phyloP scores from a whole-genome alignment of 345 rosid genomes.

The Lepidium sativum region DNA sequence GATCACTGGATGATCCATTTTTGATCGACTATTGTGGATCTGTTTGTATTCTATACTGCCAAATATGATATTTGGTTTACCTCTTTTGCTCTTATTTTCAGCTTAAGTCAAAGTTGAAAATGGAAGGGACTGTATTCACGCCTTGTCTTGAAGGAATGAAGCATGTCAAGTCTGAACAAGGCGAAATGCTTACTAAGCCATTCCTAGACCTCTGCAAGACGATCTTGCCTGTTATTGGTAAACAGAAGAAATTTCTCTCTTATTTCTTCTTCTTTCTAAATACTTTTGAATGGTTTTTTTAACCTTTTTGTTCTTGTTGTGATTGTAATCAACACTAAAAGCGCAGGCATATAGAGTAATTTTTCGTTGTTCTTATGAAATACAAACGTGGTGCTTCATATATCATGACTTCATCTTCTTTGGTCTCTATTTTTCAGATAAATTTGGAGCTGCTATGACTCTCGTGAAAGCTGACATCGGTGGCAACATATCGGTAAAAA shows the following conservation, averaged over 20 bases:
- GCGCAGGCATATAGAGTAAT: background rate
- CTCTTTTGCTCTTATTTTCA: background rate
- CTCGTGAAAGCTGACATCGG: constrained; percentile 88
- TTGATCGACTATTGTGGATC: background rate
- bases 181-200: constrained; percentile 76
- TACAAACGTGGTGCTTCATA: background rate
- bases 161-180: constrained; percentile 57
- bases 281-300: background rate
- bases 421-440: constrained; percentile 39
- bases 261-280: background rate
- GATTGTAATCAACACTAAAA: background rate
- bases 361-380: background rate
- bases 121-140: constrained; percentile 75
- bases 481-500: constrained; percentile 71
- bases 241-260: background rate
- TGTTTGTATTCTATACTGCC: background rate
- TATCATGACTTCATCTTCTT: background rate
- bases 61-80: background rate
- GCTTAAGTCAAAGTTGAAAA: constrained; percentile 12
- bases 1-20: background rate
- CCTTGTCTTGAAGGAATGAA: constrained; percentile 88
- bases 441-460: constrained; percentile 87
- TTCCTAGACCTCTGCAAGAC: constrained; percentile 83
- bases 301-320: background rate
- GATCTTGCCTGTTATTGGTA: constrained; percentile 80